A percentile compares a stretch with the other conserved stretches of the same genome.
phyloP scores from a whole-genome alignment of 78 protist species.

The Dictyostelium capitatum region DNA sequence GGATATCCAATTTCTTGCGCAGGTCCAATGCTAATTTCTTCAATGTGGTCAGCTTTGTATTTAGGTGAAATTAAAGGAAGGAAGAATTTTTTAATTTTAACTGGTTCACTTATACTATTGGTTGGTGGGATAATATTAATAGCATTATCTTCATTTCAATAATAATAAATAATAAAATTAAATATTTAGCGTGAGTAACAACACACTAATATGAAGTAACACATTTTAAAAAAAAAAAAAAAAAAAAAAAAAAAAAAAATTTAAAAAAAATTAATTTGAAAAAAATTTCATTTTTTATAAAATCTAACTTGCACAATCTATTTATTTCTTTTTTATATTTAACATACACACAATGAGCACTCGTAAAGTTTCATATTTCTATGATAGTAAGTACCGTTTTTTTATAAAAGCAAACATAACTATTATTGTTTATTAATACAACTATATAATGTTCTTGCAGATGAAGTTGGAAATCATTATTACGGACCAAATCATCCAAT shows the following conservation, averaged over 20 bases:
- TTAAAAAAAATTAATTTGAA: too few species aligned
- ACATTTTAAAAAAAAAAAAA: too few species aligned
- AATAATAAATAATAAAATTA: neutral
- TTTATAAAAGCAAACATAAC: too few species aligned
- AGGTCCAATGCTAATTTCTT: conserved; percentile 88
- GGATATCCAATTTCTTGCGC: conserved; percentile 87
- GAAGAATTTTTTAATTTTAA: conserved; percentile 80
- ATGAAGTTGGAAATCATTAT: conserved; percentile 80
- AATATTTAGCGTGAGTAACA: too few species aligned
- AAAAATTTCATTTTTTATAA: too few species aligned
- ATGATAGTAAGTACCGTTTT: conserved; percentile 61
- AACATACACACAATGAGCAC: neutral
- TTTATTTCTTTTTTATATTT: too few species aligned
- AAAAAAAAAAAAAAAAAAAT: too few species aligned
- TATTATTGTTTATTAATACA: neutral
- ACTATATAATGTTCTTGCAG: neutral
- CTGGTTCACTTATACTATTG: conserved; percentile 54
- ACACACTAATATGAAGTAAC: too few species aligned
- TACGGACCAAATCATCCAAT: conserved; percentile 85
- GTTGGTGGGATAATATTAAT: conserved; percentile 63
- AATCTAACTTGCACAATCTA: too few species aligned
- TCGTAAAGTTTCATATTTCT: conserved; percentile 78
- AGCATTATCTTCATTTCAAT: conserved; percentile 26
- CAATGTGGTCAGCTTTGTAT: conserved; percentile 83
- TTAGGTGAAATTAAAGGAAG: conserved; percentile 89